Percentiles rank a stretch among this genome's conserved stretches.
Conservation (phyloP, 2,329 filamentous ascomycete genomes). For the Fusarium sp. region DNA sequence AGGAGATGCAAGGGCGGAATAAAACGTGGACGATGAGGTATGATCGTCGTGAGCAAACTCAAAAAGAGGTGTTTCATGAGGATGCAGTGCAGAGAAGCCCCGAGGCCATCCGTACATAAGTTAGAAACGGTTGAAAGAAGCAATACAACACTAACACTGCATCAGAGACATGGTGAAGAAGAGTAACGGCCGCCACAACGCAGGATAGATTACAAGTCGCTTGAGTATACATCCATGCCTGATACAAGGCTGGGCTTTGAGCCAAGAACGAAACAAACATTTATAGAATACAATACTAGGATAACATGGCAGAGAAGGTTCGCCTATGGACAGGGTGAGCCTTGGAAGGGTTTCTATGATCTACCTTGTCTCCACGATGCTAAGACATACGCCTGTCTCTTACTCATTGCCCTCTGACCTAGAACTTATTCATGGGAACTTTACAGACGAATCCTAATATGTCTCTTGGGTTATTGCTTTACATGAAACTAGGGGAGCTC, state of each 20-base stretch:
- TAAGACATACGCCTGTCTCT: background rate
- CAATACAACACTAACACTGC: constrained; percentile 1
- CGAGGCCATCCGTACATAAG: background rate
- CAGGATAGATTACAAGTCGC: background rate
- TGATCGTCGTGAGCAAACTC: constrained; percentile 9
- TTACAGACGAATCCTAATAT: background rate
- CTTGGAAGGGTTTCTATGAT: background rate
- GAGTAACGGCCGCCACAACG: constrained; percentile 9
- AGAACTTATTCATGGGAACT: background rate
- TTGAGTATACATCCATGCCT: background rate
- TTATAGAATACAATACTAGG: background rate
- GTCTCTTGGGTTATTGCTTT: no score
- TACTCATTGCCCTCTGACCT: background rate
- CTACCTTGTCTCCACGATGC: background rate
- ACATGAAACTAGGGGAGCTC: background rate
- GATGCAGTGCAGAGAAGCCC: background rate
- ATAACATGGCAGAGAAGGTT: background rate
- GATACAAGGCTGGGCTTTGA: background rate
- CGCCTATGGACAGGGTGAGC: background rate
- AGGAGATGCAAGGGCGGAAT: constrained; percentile 19
- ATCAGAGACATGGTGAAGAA: constrained; percentile 27
- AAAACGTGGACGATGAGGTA: constrained; percentile 35
- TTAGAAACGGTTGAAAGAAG: constrained; percentile 8
- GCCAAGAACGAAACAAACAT: background rate
- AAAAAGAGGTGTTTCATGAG: background rate